Percentiles rank a stretch among this genome's conserved stretches.
phyloP scores from a whole-genome alignment of 2,329 filamentous ascomycete genomes.

The Knoxdaviesia proteae region DNA sequence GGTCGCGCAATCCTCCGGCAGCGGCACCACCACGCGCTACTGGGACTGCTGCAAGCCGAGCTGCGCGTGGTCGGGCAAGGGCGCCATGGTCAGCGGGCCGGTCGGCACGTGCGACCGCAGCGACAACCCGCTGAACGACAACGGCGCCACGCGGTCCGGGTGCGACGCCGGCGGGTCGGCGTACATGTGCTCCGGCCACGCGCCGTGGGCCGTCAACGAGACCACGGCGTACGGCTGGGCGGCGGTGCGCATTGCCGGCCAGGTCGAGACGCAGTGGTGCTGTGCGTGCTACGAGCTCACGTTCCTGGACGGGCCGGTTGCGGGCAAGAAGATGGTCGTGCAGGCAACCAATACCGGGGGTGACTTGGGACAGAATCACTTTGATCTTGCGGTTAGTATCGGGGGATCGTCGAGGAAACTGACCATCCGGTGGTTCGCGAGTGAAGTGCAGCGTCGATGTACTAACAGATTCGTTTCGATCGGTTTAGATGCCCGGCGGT shows the following conservation, averaged over 20 bases:
- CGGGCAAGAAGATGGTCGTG: conserved; percentile 41
- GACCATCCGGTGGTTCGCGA: conserved; percentile 18
- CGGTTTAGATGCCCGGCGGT: conserved; percentile 26
- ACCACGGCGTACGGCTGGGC: conserved; percentile 42
- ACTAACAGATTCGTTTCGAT: conserved; percentile 5
- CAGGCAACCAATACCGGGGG: conserved; percentile 43
- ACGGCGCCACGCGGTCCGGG: conserved; percentile 20
- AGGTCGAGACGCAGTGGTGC: conserved; percentile 40
- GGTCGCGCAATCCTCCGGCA: neutral
- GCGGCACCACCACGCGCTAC: conserved; percentile 13
- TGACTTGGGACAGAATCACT: conserved; percentile 35
- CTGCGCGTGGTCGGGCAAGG: conserved; percentile 39
- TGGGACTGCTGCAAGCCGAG: conserved; percentile 56
- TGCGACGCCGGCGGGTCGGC: conserved; percentile 30
- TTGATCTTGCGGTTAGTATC: conserved; percentile 21
- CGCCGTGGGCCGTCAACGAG: conserved; percentile 39
- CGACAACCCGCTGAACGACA: conserved; percentile 30
- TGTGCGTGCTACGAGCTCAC: conserved; percentile 44
- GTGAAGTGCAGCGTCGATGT: too few species aligned
- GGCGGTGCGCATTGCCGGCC: conserved; percentile 32
- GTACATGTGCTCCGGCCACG: conserved; percentile 40
- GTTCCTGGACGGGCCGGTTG: conserved; percentile 26
- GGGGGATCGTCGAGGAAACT: neutral
- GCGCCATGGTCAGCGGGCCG: conserved; percentile 21
- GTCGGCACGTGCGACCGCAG: conserved; percentile 32